These are phyloP conservation scores for Aspergillus ibericus DNA, from an alignment of 2,329 filamentous ascomycete genomes.

Conservation along the genomic window DNA sequence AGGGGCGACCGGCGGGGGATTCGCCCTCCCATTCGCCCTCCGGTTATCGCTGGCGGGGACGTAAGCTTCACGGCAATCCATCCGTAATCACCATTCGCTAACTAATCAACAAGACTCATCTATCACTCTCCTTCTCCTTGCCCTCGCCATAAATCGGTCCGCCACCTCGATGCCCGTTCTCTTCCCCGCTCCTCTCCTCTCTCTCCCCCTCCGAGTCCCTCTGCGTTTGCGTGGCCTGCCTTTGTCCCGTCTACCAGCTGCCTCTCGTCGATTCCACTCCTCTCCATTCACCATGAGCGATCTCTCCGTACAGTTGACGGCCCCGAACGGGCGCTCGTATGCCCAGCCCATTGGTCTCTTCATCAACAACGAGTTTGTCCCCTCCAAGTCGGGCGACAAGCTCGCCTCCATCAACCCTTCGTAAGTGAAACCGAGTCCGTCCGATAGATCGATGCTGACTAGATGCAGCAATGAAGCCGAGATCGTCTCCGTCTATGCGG, in stretches of 20 bases:
- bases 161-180: slow-evolving; percentile 2
- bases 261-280: slow-evolving; percentile 24
- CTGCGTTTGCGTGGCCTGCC: slow-evolving; percentile 11
- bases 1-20: slow-evolving; percentile 5
- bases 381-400: slow-evolving; percentile 63
- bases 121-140: not conserved
- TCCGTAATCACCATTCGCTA: not conserved
- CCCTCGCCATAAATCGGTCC: slow-evolving; percentile 4
- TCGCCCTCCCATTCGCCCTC: slow-evolving; percentile 10
- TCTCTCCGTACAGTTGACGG: slow-evolving; percentile 59
- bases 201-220: slow-evolving; percentile 4
- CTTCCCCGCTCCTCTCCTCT: slow-evolving; percentile 1
- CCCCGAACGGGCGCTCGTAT: slow-evolving; percentile 74
- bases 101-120: slow-evolving; percentile 8
- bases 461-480: slow-evolving; percentile 60
- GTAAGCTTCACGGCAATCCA: not conserved
- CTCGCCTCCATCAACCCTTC: slow-evolving; percentile 69
- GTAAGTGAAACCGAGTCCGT: slow-evolving; percentile 26
- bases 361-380: slow-evolving; percentile 79
- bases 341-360: slow-evolving; percentile 74
- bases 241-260: slow-evolving; percentile 10
- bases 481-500: slow-evolving; percentile 70
- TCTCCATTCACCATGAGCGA: slow-evolving; percentile 35
- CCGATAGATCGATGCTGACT: slow-evolving; percentile 15
- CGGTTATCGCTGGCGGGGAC: slow-evolving; percentile 23